These are phyloP conservation scores for Priceomyces melissophilus DNA, from an alignment of 805 yeast genomes.

Conservation along the genomic window DNA sequence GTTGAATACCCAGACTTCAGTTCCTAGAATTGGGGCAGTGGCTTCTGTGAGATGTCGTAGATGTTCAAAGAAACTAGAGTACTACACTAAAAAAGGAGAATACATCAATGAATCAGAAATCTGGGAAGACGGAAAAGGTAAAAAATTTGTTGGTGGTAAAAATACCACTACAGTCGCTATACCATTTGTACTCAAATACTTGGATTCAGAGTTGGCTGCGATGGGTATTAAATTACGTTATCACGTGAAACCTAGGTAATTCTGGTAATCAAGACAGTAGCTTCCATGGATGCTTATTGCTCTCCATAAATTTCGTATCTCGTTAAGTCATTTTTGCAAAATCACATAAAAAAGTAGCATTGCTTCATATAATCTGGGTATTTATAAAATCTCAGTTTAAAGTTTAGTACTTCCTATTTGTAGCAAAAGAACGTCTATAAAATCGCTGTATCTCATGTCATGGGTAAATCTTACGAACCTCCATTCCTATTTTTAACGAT, in stretches of 20 bases:
- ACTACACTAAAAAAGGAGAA: slow-evolving; percentile 43
- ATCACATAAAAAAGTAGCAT: not conserved
- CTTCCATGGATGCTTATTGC: no score
- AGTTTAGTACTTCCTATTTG: not conserved
- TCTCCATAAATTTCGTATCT: slow-evolving; percentile 1
- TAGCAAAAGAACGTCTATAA: not conserved
- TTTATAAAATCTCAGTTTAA: not conserved
- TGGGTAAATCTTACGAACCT: not conserved
- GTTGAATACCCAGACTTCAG: slow-evolving; percentile 83
- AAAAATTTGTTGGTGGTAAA: slow-evolving; percentile 85
- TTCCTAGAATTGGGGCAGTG: slow-evolving; percentile 82
- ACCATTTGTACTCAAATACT: slow-evolving; percentile 92
- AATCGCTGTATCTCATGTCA: no score
- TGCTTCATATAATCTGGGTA: not conserved
- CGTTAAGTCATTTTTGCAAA: slow-evolving; percentile 1
- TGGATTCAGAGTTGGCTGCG: slow-evolving; percentile 93
- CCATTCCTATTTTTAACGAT: slow-evolving; percentile 6
- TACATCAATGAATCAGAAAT: slow-evolving; percentile 66
- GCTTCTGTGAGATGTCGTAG: slow-evolving; percentile 84
- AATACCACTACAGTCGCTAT: slow-evolving; percentile 94
- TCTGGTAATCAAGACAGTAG: not conserved
- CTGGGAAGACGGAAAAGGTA: slow-evolving; percentile 98
- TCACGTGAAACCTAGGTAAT: slow-evolving; percentile 62
- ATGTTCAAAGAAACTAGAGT: slow-evolving; percentile 74
- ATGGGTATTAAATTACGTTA: slow-evolving; percentile 96